Evolutionary conservation across 495 filamentous ascomycete genomes (phyloP).

Genomic region (Aspergillus ellipticus): DNA sequence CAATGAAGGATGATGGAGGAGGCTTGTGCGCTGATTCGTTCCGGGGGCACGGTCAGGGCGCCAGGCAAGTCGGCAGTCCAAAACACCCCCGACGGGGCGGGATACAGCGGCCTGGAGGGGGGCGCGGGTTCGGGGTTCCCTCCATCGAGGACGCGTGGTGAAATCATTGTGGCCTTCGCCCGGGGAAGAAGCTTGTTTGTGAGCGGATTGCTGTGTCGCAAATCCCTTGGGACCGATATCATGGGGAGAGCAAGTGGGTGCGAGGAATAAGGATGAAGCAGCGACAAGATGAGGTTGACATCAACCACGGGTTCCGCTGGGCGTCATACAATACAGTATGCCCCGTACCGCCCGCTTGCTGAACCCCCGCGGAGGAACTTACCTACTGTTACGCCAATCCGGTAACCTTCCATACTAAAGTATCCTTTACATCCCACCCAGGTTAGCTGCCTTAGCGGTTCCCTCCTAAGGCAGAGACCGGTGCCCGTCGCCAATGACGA

Average conservation of each 20-base stretch:
- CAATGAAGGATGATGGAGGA: not conserved
- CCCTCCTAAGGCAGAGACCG: not conserved
- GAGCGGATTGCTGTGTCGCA: no score
- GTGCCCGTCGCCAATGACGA: not conserved
- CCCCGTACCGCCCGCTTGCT: no score
- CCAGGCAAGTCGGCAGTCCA: slow-evolving; percentile 9
- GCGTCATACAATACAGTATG: no score
- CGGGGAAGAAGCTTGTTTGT: not conserved
- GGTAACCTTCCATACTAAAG: no score
- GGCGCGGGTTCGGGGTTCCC: not conserved
- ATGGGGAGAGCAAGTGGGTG: not conserved
- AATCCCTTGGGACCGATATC: not conserved
- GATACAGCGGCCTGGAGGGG: slow-evolving; percentile 6
- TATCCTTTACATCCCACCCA: no score
- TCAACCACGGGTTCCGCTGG: not conserved
- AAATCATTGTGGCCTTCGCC: not conserved
- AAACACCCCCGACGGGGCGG: slow-evolving; percentile 6
- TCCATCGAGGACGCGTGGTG: not conserved
- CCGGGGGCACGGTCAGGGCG: slow-evolving; percentile 4
- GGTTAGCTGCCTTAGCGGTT: no score
- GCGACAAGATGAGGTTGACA: not conserved
- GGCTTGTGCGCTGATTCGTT: slow-evolving; percentile 8
- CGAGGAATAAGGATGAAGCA: not conserved
- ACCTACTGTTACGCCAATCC: no score
- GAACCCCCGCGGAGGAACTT: no score